These are phyloP conservation scores for Lentinula sp. DNA, from an alignment of 768 basidiomycete genomes.

Conservation along the genomic window DNA sequence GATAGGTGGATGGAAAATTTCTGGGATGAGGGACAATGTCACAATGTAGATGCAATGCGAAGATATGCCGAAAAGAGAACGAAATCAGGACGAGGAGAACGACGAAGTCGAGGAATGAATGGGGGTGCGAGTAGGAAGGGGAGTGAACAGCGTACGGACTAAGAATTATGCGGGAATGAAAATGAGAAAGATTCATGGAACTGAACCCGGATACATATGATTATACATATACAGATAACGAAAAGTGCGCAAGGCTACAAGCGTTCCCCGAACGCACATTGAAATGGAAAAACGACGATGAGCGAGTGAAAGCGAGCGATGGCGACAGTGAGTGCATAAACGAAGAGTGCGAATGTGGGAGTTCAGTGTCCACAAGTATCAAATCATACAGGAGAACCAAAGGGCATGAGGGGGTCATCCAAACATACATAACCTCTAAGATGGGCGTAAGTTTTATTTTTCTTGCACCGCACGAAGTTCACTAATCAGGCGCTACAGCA, in stretches of 20 bases:
- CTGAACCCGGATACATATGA: neutral
- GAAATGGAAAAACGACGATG: neutral
- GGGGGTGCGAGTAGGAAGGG: neutral
- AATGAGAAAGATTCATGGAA: neutral
- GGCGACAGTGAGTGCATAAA: neutral
- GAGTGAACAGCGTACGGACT: neutral
- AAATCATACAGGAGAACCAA: neutral
- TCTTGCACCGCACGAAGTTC: constrained; percentile 25
- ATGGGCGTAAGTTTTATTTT: neutral
- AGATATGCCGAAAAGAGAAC: neutral
- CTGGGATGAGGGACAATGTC: neutral
- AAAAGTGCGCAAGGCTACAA: neutral
- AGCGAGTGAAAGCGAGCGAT: constrained; percentile 3
- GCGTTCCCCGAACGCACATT: constrained; percentile 4
- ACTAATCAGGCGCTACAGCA: constrained; percentile 50
- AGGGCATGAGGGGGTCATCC: neutral
- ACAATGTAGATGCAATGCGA: constrained; percentile 3
- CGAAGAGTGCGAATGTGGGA: neutral
- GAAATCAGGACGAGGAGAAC: neutral
- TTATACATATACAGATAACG: neutral
- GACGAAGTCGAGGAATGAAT: neutral
- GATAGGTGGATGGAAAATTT: neutral
- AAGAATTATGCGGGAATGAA: neutral
- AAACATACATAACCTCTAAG: neutral
- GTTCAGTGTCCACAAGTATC: neutral